These are phyloP conservation scores for Fusarium ramigenum DNA, from an alignment of 2,329 filamentous ascomycete species.

Conservation along the genomic window DNA sequence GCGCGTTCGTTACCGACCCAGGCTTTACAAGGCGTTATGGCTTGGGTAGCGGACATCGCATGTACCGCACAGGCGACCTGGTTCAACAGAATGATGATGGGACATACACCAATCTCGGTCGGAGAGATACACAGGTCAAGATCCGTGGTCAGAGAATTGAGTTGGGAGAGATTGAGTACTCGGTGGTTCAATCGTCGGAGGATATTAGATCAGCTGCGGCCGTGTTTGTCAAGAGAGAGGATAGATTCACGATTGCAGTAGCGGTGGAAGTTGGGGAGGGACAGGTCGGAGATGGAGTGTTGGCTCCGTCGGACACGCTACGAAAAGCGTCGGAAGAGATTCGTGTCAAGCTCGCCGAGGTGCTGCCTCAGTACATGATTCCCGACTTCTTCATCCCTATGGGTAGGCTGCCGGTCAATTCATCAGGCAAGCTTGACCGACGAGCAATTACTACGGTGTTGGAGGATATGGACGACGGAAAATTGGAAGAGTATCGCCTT, in stretches of 20 bases:
- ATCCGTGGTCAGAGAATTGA: neutral
- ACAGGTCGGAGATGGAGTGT: neutral
- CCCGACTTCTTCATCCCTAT: neutral
- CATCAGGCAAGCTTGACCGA: neutral
- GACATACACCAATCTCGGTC: neutral
- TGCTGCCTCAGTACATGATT: neutral
- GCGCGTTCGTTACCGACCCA: neutral
- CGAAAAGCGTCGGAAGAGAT: neutral
- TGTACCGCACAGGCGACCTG: neutral
- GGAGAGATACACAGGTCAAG: neutral
- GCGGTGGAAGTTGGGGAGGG: neutral
- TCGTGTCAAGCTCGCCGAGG: neutral
- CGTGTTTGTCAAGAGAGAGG: neutral
- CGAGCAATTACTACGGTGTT: neutral
- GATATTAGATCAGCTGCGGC: neutral
- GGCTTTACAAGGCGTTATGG: neutral
- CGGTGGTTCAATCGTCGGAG: neutral
- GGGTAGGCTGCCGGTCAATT: neutral
- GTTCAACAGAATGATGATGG: neutral
- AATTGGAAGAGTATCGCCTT: neutral
- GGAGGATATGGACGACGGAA: neutral
- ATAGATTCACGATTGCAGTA: neutral
- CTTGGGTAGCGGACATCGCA: neutral
- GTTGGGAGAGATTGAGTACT: slow-evolving; percentile 3
- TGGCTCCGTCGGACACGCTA: neutral